A percentile compares a stretch with the other conserved stretches of the same genome.
Evolutionary conservation across 2,329 filamentous ascomycete genomes (phyloP).

Genomic region (Drechslerella coelobrocha): DNA sequence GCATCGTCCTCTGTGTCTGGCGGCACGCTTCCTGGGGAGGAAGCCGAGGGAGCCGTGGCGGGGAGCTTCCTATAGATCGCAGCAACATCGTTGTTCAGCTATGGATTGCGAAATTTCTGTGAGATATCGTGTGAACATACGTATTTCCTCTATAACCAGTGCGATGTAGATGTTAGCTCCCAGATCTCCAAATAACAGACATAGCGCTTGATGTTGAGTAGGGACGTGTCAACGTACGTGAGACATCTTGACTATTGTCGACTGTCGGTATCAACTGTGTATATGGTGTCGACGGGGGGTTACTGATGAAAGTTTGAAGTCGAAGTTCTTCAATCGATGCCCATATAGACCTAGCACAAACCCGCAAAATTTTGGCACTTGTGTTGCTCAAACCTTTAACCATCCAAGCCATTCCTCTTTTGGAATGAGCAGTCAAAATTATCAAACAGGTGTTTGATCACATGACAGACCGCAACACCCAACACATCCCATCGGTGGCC

Average conservation of each 20-base stretch:
- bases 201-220: slow-evolving; percentile 8
- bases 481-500: slow-evolving; percentile 15
- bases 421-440: slow-evolving; percentile 33
- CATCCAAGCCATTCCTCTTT: slow-evolving; percentile 37
- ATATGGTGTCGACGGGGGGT: slow-evolving; percentile 33
- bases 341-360: slow-evolving; percentile 31
- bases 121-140: slow-evolving; percentile 54
- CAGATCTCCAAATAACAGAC: slow-evolving; percentile 14
- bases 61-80: slow-evolving; percentile 80
- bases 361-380: slow-evolving; percentile 43
- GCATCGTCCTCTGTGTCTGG: slow-evolving; percentile 94
- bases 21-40: slow-evolving; percentile 70
- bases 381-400: slow-evolving; percentile 23
- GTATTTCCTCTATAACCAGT: slow-evolving; percentile 54
- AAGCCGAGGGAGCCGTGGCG: slow-evolving; percentile 93
- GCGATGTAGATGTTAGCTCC: slow-evolving; percentile 25
- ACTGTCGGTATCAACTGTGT: slow-evolving; percentile 45
- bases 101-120: slow-evolving; percentile 3
- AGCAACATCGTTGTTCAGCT: slow-evolving; percentile 32
- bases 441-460: slow-evolving; percentile 17
- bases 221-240: slow-evolving; percentile 50
- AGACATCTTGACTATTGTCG: slow-evolving; percentile 53
- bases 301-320: slow-evolving; percentile 31
- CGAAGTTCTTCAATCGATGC: slow-evolving; percentile 1
- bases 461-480: slow-evolving; percentile 18